Evolutionary conservation across 148 eudicot genomes (phyloP), one percentile per base, ranked within the genome.

Genomic region (Persicaria maculosa): DNA sequence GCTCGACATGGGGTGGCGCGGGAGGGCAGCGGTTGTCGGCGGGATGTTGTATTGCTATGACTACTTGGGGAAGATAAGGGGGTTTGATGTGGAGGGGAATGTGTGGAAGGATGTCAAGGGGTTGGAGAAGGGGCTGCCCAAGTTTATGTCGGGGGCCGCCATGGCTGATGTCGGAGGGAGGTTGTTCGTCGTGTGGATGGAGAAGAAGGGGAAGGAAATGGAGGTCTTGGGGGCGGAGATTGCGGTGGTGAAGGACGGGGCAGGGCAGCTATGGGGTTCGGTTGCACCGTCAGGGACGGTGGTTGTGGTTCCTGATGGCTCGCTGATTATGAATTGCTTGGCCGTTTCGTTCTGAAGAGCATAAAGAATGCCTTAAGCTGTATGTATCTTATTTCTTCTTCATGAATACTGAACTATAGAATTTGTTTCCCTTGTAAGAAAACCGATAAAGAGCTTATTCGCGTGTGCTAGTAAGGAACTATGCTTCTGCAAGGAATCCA

Each of bases 1-100:
- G 90, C 81, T 93, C n/a, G 97, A 93, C 80, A 67, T 88, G 79
- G 98, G 93, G 80, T 91, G 98, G 98, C 79, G 97, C 69, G 98
- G 97, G n/a, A 75, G 98, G 76, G 95, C 88, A 0, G 89, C 90
- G 7, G 95, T 89, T 31, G 90, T 93, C 71, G 93, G 77, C 15
- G 91, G 85, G 20, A 85, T 93, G 72, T 58, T 93, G 90, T 93
- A 89, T 84, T 91, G 91, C 75, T 93, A 93, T 84, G 97, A 93
- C 77, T 91, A 83, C 78, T 81, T 93, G 83, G 98, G 98, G 85
- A 93, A 82, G 80, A 88, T 93, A 19, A 81, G 86, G 65, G 98
- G 97, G 75, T 93, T 88, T 79, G 89, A 86, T 82, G 81, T 82
- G 76, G 88, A 40, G 82, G 80, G 75, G 75, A 86, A 91, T 81